Percentiles rank a stretch among this genome's conserved stretches.
Evolutionary conservation across 345 rosid genomes (phyloP).

Genomic region (Geranium brycei): DNA sequence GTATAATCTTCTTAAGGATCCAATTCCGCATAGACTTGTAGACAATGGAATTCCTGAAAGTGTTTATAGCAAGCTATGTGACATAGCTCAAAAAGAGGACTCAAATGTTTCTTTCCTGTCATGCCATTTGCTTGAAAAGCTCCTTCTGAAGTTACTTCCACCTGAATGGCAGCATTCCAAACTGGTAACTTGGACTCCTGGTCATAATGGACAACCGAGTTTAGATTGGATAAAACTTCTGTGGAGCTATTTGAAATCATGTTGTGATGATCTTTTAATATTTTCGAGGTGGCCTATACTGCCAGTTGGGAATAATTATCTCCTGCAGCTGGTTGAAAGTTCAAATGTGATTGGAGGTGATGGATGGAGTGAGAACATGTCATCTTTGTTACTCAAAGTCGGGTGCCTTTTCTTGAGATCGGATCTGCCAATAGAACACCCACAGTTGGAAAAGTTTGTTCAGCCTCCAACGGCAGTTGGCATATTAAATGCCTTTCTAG

Average conservation of each 20-base stretch:
- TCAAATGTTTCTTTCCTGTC: slow-evolving; percentile 70
- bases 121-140: slow-evolving; percentile 72
- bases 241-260: slow-evolving; percentile 67
- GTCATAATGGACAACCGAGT: slow-evolving; percentile 67
- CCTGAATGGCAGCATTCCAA: slow-evolving; percentile 69
- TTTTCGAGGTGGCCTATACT: slow-evolving; percentile 92
- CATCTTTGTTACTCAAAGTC: slow-evolving; percentile 62
- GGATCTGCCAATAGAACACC: slow-evolving; percentile 61
- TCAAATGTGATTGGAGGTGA: slow-evolving; percentile 63
- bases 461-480: slow-evolving; percentile 82
- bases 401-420: slow-evolving; percentile 72
- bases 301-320: slow-evolving; percentile 62
- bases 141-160: slow-evolving; percentile 72
- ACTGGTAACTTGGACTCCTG: slow-evolving; percentile 69
- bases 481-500: slow-evolving; percentile 62
- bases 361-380: slow-evolving; percentile 97
- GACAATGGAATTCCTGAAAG: slow-evolving; percentile 48
- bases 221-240: slow-evolving; percentile 60
- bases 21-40: slow-evolving; percentile 68
- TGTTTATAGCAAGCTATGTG: slow-evolving; percentile 52
- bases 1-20: slow-evolving; percentile 68
- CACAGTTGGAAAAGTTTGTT: slow-evolving; percentile 67
- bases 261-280: slow-evolving; percentile 71
- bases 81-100: slow-evolving; percentile 53
- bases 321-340: slow-evolving; percentile 54